Base-by-base conservation (phyloP, 208 protist species). In the Trypanosoma melophagium region DNA sequence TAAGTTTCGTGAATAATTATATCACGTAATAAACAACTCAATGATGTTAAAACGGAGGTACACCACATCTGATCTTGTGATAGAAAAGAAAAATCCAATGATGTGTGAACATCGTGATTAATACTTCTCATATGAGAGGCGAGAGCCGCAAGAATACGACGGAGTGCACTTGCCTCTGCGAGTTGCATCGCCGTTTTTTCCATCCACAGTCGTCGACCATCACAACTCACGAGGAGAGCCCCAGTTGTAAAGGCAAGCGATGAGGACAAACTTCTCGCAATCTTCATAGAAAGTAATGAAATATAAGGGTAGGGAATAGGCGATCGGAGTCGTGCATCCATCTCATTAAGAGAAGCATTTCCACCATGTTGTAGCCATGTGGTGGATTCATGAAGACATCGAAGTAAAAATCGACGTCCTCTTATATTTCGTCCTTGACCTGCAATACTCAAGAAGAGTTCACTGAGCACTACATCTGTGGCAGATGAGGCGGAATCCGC, bases 351-450 rank as follows among this genome's bases (percentile, higher is more conserved):
- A 35, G 28, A 5, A 35, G n/a, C 25, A n/a, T 9, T 25, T 19
- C 5, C 21, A 14, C 35, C 53, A 3, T 13, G 31, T 25, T 42
- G 22, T 44, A 68, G 7, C 70, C 70, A 76, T 16, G 28, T 64
- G 8, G 58, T 59, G 7, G 63, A 76, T 28, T 76, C 63, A 60
- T 76, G 70, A 17, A 76, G 70, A 38, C 70, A 76, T 0, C 70
- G 61, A 14, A 64, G 49, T 17, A 76, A 35, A 66, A 70, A 76
- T 22, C 42, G 62, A 14, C 70, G 70, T 17, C 70, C 70, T 12
- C 38, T 41, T 17, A 62, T n/a, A 54, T 66, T 76, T 21, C 50
- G 13, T 7, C 70, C 70, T 8, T 69, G 42, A 21, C 63, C 70
- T 25, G 57, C 16, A 45, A 76, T 69, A 28, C 49, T 59, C 7